Evolutionary conservation across 139 green algal species (phyloP).

Genomic region (Asterochloris erici): DNA sequence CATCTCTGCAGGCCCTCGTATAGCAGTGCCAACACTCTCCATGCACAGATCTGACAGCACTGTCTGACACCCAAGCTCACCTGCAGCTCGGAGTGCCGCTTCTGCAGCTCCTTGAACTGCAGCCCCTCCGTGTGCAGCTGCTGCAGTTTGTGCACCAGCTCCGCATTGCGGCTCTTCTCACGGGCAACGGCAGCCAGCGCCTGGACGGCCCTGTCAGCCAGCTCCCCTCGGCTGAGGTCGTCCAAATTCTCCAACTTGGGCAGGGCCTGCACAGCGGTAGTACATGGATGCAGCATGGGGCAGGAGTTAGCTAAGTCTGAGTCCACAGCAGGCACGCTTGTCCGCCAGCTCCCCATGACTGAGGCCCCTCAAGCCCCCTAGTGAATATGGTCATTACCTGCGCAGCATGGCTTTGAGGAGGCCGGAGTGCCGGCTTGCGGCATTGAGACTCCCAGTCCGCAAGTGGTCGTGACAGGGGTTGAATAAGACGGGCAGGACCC

Average conservation of each 20-base stretch:
- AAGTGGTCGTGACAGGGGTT: no score
- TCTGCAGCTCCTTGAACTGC: slow-evolving; percentile 3
- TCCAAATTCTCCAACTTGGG: slow-evolving; percentile 26
- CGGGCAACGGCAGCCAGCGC: background rate
- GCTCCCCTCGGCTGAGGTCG: slow-evolving; percentile 34
- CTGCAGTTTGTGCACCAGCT: slow-evolving; percentile 43
- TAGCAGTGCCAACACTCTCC: background rate
- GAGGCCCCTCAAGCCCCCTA: background rate
- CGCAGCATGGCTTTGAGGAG: background rate
- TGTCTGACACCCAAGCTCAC: background rate
- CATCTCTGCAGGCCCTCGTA: no score
- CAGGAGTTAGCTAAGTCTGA: background rate
- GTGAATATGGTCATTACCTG: background rate
- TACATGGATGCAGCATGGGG: background rate
- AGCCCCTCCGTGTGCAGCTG: slow-evolving; percentile 42
- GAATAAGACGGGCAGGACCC: no score
- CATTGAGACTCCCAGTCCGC: no score
- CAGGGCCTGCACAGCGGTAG: slow-evolving; percentile 7
- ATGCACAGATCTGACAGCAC: background rate
- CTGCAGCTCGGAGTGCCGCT: slow-evolving; percentile 33
- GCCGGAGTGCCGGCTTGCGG: no score
- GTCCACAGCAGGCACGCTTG: background rate
- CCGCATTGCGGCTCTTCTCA: slow-evolving; percentile 18
- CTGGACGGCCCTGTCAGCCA: slow-evolving; percentile 20
- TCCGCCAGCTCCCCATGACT: background rate